These are phyloP conservation scores for Ophiostoma sp. DNA, from an alignment of 2,329 filamentous ascomycete genomes.

Conservation along the genomic window DNA sequence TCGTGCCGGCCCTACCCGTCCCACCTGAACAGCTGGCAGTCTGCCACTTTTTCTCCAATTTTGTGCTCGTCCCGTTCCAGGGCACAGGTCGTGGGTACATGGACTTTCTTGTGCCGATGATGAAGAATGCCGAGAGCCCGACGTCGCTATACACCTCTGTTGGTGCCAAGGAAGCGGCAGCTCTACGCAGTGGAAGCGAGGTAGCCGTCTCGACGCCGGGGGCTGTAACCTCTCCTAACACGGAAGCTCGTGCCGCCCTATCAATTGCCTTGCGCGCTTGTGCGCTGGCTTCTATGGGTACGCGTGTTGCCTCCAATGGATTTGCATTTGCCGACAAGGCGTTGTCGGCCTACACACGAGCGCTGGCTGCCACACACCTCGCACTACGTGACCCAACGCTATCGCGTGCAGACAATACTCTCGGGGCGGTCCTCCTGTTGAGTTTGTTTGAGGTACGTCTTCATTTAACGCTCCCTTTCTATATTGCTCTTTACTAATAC, in stretches of 20 bases:
- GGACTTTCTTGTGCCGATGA: slow-evolving; percentile 59
- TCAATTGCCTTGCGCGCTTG: slow-evolving; percentile 61
- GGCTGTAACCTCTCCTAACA: neutral
- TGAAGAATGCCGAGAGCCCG: slow-evolving; percentile 43
- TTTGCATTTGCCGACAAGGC: slow-evolving; percentile 44
- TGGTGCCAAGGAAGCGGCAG: neutral
- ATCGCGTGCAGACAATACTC: slow-evolving; percentile 56
- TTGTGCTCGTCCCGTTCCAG: slow-evolving; percentile 54
- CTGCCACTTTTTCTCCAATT: slow-evolving; percentile 63
- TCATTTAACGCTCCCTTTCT: neutral
- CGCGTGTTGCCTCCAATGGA: slow-evolving; percentile 44
- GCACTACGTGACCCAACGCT: slow-evolving; percentile 53
- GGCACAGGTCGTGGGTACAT: slow-evolving; percentile 57
- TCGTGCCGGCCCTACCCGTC: slow-evolving; percentile 44
- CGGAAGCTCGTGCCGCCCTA: slow-evolving; percentile 36
- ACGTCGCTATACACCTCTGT: slow-evolving; percentile 2
- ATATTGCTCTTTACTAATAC: neutral
- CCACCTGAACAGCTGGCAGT: slow-evolving; percentile 56
- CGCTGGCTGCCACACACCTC: slow-evolving; percentile 52
- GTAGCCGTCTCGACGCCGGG: neutral
- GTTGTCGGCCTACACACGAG: slow-evolving; percentile 55
- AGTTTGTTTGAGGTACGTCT: slow-evolving; percentile 56
- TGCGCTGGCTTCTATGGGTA: slow-evolving; percentile 57
- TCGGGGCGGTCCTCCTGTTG: slow-evolving; percentile 60
- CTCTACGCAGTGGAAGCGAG: too few species aligned